Conservation (phyloP, 371 early-diverging fungal species). For the Apophysomyces trapeziformis region DNA sequence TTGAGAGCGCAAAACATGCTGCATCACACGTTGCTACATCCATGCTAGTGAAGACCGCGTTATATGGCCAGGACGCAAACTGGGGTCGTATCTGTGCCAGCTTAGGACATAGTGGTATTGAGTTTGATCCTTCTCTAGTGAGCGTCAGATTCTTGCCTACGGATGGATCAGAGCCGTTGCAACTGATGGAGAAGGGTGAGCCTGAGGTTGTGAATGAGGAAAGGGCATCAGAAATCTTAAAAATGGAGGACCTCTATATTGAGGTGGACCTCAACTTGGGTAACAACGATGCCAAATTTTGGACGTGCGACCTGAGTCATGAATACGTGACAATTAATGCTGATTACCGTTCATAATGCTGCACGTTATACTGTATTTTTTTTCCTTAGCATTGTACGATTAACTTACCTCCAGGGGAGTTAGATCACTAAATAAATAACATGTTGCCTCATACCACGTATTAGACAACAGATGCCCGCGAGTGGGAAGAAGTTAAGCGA, state of each 20-base stretch:
- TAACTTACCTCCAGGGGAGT: background rate
- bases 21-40: conserved; percentile 90
- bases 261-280: conserved; percentile 83
- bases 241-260: conserved; percentile 82
- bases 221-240: conserved; percentile 81
- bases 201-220: conserved; percentile 83
- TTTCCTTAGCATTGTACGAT: background rate
- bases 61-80: conserved; percentile 96
- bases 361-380: background rate
- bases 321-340: conserved; percentile 96
- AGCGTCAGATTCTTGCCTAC: conserved; percentile 76
- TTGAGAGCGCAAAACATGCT: conserved; percentile 80
- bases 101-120: conserved; percentile 64
- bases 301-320: conserved; percentile 93
- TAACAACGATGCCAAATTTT: conserved; percentile 77
- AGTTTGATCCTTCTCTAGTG: conserved; percentile 71
- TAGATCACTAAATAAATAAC: too few species aligned
- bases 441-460: too few species aligned
- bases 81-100: conserved; percentile 86
- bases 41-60: conserved; percentile 92
- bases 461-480: too few species aligned
- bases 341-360: conserved; percentile 76
- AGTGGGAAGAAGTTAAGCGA: too few species aligned
- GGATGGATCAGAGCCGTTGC: conserved; percentile 63
- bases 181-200: conserved; percentile 81